phyloP scores from a whole-genome alignment of 2,329 filamentous ascomycete genomes.

The Colletotrichum zoysiae region DNA sequence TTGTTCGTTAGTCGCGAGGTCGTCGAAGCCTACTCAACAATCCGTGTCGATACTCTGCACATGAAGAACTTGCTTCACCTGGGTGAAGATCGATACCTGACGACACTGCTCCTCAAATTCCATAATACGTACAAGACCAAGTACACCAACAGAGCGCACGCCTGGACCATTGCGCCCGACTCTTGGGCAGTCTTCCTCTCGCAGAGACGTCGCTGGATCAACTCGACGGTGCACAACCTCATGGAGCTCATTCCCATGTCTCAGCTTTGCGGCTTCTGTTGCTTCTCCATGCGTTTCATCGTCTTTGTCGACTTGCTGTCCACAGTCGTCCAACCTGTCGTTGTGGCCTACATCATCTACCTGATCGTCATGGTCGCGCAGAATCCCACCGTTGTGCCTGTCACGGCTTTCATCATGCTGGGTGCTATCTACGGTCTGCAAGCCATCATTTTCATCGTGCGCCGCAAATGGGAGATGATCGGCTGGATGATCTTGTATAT shows the following conservation, averaged over 20 bases:
- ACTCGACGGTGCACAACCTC: constrained; percentile 98
- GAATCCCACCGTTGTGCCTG: constrained; percentile 75
- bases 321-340: constrained; percentile 92
- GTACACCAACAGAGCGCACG: constrained; percentile 91
- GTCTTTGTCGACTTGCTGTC: constrained; percentile 95
- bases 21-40: constrained; percentile 87
- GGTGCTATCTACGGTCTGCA: constrained; percentile 98
- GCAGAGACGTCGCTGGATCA: constrained; percentile 99
- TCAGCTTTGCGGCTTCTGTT: constrained; percentile 99
- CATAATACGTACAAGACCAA: constrained; percentile 98
- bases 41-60: constrained; percentile 96
- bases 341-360: constrained; percentile 89
- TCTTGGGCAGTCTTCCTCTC: constrained; percentile 95
- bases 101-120: constrained; percentile 91
- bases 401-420: constrained; percentile 90
- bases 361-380: constrained; percentile 80
- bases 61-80: constrained; percentile 98
- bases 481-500: constrained; percentile 99
- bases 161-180: constrained; percentile 97
- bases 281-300: constrained; percentile 99
- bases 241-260: constrained; percentile 93
- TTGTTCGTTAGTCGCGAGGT: constrained; percentile 96
- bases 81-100: constrained; percentile 97
- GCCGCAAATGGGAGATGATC: constrained; percentile 99
- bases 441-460: constrained; percentile 95